Conservation (phyloP, 257 asterid species). For the Marsdenia floribunda region DNA sequence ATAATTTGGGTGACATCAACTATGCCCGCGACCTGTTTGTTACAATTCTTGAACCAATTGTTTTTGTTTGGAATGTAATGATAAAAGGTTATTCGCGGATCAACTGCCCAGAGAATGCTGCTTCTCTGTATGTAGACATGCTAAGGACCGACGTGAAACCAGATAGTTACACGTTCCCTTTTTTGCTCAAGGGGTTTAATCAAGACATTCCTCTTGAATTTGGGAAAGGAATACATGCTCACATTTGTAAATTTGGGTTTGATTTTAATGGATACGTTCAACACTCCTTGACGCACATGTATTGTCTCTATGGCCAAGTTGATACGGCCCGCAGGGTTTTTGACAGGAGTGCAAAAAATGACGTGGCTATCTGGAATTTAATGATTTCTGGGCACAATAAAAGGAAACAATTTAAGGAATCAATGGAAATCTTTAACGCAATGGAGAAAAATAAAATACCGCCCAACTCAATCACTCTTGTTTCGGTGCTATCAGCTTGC, state of each 20-base stretch:
- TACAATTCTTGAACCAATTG: slow-evolving; percentile 25
- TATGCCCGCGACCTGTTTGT: slow-evolving; percentile 28
- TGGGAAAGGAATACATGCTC: slow-evolving; percentile 23
- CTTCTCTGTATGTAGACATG: slow-evolving; percentile 23
- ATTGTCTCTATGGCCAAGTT: slow-evolving; percentile 16
- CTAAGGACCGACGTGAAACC: slow-evolving; percentile 20
- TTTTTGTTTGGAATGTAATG: slow-evolving; percentile 29
- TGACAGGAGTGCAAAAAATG: slow-evolving; percentile 20
- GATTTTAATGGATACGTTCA: slow-evolving; percentile 23
- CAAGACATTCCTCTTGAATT: slow-evolving; percentile 1
- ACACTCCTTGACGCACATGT: slow-evolving; percentile 25
- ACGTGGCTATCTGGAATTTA: slow-evolving; percentile 24
- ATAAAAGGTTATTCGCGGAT: slow-evolving; percentile 25
- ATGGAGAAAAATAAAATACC: slow-evolving; percentile 24
- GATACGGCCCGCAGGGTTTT: slow-evolving; percentile 28
- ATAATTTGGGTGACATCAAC: slow-evolving; percentile 15
- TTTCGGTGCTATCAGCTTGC: slow-evolving; percentile 26
- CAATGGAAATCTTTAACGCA: slow-evolving; percentile 17
- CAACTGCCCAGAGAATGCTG: slow-evolving; percentile 13
- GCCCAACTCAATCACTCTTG: slow-evolving; percentile 27
- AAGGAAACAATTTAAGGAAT: slow-evolving; percentile 18
- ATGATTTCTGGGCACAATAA: slow-evolving; percentile 30
- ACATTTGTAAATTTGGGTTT: slow-evolving; percentile 31
- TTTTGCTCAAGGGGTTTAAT: slow-evolving; percentile 30
- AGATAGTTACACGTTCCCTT: slow-evolving; percentile 29